Base-by-base conservation (phyloP, 805 yeast species). In the Saccharomycopsis vini region DNA sequence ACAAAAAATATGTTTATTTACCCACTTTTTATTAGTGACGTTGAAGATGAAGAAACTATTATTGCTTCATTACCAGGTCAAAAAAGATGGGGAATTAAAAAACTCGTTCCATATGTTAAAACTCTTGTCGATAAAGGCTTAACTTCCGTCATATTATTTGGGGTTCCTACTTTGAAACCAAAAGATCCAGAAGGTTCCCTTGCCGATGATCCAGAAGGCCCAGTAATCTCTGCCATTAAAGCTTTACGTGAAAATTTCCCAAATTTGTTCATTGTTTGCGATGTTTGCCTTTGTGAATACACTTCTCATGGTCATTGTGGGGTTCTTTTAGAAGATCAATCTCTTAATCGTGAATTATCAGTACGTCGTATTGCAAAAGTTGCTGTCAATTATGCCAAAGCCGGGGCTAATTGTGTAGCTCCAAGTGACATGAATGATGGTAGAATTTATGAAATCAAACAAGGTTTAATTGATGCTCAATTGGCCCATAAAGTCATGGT, bases 261-360 rank as follows among this genome's bases (percentile, higher is more conserved):
- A 3, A 81, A 76, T 22, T 71, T 92, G 47, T 90, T 80, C 61
- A 76, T 92, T 51, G 77, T 88, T 73, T 84, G 95, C 58, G 98
- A 92, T 59, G 97, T 90, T 21, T 92, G 98, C 63, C 67, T 92
- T 42, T 92, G 98, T 68, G 98, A 92, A 64, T 92, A 87, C 63
- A 92, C 98, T 6, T 73, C 81, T 44, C 97, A 92, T 57, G 98
- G 98, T n/a, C 98, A 92, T 62, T 92, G 98, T 66, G 98, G 98
- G 33, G 71, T 88, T 13, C 69, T 92, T 42, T 72, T 80, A 49
- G 94, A 84, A 45, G 97, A 88, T 59, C 97, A 97, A 5, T 58
- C 84, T 7, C 75, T 92, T 55, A 81, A 83, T 59, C 73, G 95
- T 44, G 83, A 78, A 43, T 60, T 64, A 42, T 76, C 90, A 12